Evolutionary conservation across 2,329 filamentous ascomycete species (phyloP), one percentile per base, ranked within the genome.

Genomic region (Nemania abortiva): DNA sequence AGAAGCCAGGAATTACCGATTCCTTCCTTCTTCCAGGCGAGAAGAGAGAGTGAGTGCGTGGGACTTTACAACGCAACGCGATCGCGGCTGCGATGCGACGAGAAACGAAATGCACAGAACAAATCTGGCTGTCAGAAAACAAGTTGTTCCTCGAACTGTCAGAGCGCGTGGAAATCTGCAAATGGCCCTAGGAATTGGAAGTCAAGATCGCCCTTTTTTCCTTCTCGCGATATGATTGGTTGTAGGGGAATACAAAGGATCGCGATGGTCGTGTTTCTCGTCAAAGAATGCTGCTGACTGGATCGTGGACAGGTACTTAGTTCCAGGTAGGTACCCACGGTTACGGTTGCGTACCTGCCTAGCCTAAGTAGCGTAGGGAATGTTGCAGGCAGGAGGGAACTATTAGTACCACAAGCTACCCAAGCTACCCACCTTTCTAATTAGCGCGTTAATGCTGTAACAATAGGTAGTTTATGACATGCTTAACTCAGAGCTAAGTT

Each of bases 91-190:
- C 20, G 29, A 64, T 37, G 59, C 31, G 31, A 60, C 50, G 65
- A 53, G 47, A 54, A 56, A 52, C 49, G 56, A 52, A 45, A 52
- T 20, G 49, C 29, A 63, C 34, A 52, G 39, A 55, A 24, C 39
- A 63, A 42, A 45, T 47, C 34, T 15, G 13, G 50, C n/a, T 10
- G 22, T 49, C 47, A 49, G 45, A 53, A 57, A 29, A 49, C 39
- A 31, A 59, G 34, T 49, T 13, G 20, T 54, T 42, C 22, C 53
- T 58, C 60, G 39, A 15, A 34, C 53, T 6, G 55, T 31, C 54
- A 29, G 18, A 7, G 66, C 61, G 69, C 52, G 65, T 39, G 67
- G 62, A 52, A 52, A 53, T 63, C 13, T 69, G 61, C 70, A 49
- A 72, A 55, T 68, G 71, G 69, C 60, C 24, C 39, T 27, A 52